These are phyloP conservation scores for Ottelia alismoides DNA, from an alignment of 106 monocot genomes.

Conservation along the genomic window DNA sequence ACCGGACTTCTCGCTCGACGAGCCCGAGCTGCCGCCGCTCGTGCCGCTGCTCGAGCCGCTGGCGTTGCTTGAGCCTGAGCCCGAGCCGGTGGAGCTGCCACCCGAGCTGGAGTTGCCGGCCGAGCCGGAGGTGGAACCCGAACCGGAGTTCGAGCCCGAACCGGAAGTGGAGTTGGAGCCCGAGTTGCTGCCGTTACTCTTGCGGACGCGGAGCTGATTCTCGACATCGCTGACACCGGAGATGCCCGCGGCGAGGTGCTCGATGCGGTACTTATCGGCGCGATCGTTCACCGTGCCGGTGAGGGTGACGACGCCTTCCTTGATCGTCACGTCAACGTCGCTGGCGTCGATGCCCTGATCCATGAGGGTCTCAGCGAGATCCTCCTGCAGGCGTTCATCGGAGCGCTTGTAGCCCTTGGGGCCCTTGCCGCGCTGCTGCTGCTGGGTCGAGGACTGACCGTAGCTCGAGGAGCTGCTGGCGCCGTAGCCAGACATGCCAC, in stretches of 20 bases:
- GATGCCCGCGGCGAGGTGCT: neutral
- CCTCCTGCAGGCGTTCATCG: neutral
- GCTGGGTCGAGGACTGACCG: neutral
- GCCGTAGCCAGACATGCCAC: no score
- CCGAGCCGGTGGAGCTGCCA: neutral
- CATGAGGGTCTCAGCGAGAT: neutral
- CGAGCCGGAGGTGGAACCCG: no score
- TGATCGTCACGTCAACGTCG: neutral
- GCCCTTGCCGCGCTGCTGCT: neutral
- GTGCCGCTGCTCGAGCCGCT: no score
- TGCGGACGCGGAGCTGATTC: neutral
- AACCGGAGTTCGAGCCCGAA: neutral
- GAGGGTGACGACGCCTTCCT: neutral
- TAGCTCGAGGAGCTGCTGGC: no score
- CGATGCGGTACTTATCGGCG: neutral
- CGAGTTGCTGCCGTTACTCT: neutral
- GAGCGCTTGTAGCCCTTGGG: neutral
- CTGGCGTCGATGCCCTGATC: neutral
- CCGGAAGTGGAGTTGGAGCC: neutral
- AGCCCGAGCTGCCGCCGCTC: no score
- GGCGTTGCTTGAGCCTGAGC: no score
- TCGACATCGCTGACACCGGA: neutral
- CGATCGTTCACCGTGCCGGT: neutral
- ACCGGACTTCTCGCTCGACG: no score
- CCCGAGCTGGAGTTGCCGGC: neutral